A percentile compares a stretch with the other conserved stretches of the same genome.
These are phyloP conservation scores for Hyaloscypha bicolor DNA, from an alignment of 495 filamentous ascomycete genomes.

Conservation along the genomic window DNA sequence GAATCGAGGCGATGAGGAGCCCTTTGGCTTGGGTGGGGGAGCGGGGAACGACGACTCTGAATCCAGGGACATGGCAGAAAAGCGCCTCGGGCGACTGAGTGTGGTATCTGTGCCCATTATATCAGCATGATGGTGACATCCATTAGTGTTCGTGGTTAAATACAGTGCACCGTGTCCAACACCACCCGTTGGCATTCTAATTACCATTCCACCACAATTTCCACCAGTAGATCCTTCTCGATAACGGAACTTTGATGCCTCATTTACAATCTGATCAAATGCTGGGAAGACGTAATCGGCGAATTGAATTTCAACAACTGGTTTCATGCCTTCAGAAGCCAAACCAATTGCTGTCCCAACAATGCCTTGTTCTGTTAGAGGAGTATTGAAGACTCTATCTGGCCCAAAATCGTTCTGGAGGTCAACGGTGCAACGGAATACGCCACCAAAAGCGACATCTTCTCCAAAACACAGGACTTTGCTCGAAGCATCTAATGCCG, in stretches of 20 bases:
- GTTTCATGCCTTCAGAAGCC: slow-evolving; percentile 71
- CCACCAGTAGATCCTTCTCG: slow-evolving; percentile 60
- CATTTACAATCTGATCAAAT: slow-evolving; percentile 80
- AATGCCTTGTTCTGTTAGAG: slow-evolving; percentile 75
- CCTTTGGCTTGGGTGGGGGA: slow-evolving; percentile 76
- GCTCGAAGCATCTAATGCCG: slow-evolving; percentile 63
- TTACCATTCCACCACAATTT: slow-evolving; percentile 63
- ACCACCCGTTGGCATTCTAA: slow-evolving; percentile 74
- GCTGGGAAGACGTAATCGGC: slow-evolving; percentile 80
- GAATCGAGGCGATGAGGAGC: slow-evolving; percentile 62
- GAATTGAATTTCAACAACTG: slow-evolving; percentile 79
- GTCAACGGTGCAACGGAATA: slow-evolving; percentile 76
- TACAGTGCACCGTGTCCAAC: slow-evolving; percentile 76
- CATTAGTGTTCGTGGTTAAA: too few relatives aligned
- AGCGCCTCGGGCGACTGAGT: slow-evolving; percentile 74
- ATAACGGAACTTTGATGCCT: slow-evolving; percentile 74
- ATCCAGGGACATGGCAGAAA: slow-evolving; percentile 71
- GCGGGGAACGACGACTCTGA: slow-evolving; percentile 71
- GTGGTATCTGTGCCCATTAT: slow-evolving; percentile 46
- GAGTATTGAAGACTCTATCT: slow-evolving; percentile 78
- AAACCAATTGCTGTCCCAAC: slow-evolving; percentile 73
- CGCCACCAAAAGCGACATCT: slow-evolving; percentile 81
- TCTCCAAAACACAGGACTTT: slow-evolving; percentile 75
- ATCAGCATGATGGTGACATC: too few relatives aligned
- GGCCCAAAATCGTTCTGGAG: slow-evolving; percentile 70